Evolutionary conservation across 2,329 filamentous ascomycete species (phyloP), one percentile per base, ranked within the genome.

Genomic region (Pseudocercospora pini-densiflorae): DNA sequence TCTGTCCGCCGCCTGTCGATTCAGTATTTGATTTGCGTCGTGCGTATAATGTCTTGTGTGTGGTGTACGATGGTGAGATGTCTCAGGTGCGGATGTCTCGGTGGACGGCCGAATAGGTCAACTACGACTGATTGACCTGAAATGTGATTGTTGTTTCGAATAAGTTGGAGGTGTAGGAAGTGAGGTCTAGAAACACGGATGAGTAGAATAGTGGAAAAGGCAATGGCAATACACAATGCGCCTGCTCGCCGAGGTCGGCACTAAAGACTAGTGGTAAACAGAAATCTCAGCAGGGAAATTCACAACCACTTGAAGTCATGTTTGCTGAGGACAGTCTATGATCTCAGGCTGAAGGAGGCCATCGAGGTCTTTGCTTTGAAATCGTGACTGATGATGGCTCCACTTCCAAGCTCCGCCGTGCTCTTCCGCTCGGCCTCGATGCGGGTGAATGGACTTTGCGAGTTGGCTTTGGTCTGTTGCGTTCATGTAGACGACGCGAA

Each of bases 341-440:
- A 31, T 55, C 23, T 55, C 51, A 55, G 51, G 40, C 40, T n/a
- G n/a, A 16, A 19, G 8, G 19, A 8, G 40, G 27, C 16, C 27
- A 55, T 55, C 27, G 51, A 55, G 51, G 21, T 5, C 51, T 55
- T 55, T 31, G 51, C 51, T 55, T 55, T 55, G 51, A 55, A 55
- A 55, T 55, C 51, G 51, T 19, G 24, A 24, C 16, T 27, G 23
- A 55, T n/a, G 8, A 29, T 27, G 12, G 51, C 24, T 31, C 51
- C 23, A 16, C 9, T 33, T n/a, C 12, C 12, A 27, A 16, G 47
- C 12, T 31, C 16, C 27, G 51, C 51, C 21, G 27, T 27, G 12
- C 27, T n/a, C 23, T 55, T 55, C 51, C 51, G 51, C 51, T 55
- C 27, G 23, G 27, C 16, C 12, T 29, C 16, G 23, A 31, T 43